phyloP scores from a whole-genome alignment of 106 monocot species.

The Cymbidium sinense region DNA sequence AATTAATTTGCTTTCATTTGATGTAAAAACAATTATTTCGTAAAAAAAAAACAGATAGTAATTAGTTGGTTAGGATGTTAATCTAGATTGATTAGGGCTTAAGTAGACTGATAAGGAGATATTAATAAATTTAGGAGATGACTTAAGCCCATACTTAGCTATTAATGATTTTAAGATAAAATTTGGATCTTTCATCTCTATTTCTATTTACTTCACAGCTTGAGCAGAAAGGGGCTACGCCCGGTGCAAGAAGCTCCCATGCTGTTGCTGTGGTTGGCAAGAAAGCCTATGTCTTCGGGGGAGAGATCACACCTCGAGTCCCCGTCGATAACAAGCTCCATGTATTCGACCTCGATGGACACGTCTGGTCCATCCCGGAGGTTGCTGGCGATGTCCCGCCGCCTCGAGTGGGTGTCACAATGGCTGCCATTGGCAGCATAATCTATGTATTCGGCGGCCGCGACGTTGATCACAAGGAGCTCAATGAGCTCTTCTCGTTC shows the following conservation, averaged over 20 bases:
- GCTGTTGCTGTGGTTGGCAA: conserved; percentile 55
- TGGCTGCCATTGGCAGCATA: conserved; percentile 41
- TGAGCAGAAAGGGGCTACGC: conserved; percentile 51
- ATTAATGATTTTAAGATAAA: too few relatives aligned
- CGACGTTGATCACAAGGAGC: conserved; percentile 71
- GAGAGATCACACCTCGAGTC: conserved; percentile 81
- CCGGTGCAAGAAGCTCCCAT: conserved; percentile 90
- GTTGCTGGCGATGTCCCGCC: conserved; percentile 57
- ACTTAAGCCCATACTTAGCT: too few relatives aligned
- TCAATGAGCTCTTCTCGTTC: conserved; percentile 83
- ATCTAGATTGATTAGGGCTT: too few relatives aligned
- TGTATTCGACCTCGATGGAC: conserved; percentile 51
- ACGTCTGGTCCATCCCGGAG: conserved; percentile 48
- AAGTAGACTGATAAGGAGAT: too few relatives aligned
- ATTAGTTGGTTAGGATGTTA: too few relatives aligned
- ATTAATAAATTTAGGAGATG: too few relatives aligned
- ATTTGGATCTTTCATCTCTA: too few relatives aligned
- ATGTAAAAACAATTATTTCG: too few relatives aligned
- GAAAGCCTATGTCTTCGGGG: conserved; percentile 77
- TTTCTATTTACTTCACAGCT: conserved; percentile 30
- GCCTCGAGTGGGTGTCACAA: conserved; percentile 84
- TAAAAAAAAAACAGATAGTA: too few relatives aligned
- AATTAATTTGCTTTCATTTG: too few relatives aligned
- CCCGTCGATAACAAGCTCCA: conserved; percentile 89
- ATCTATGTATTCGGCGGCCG: conserved; percentile 90